Percentiles rank a stretch among this genome's conserved stretches.
phyloP scores from a whole-genome alignment of 208 protist species.

The Wallacemonas sp. region DNA sequence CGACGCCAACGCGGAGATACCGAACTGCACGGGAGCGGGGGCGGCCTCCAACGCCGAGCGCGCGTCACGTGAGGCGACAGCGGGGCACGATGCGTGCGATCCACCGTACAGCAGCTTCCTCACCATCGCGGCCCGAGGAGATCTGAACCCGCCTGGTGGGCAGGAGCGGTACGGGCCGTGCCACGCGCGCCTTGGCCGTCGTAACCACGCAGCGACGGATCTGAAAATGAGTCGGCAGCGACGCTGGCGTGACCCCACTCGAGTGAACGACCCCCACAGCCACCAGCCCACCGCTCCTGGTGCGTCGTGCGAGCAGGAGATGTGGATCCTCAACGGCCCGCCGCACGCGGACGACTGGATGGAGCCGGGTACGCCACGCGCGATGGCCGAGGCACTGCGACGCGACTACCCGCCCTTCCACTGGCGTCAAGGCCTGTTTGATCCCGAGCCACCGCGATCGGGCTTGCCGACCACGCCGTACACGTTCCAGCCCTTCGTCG shows the following conservation, averaged over 20 bases:
- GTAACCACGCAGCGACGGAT: conserved; percentile 42
- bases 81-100: no score
- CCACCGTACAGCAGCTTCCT: conserved; percentile 35
- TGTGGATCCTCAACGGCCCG: conserved; percentile 27
- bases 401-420: conserved; percentile 21
- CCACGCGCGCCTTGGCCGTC: conserved; percentile 23
- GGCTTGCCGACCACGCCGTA: background rate
- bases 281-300: no score
- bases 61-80: no score
- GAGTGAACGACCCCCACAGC: no score
- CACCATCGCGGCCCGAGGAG: conserved; percentile 44
- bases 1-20: conserved; percentile 58
- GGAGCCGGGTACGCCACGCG: background rate
- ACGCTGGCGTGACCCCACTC: background rate
- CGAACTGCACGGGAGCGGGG: conserved; percentile 39
- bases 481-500: background rate
- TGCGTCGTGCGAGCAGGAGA: background rate
- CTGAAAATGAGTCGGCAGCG: conserved; percentile 26
- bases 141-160: conserved; percentile 46
- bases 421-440: conserved; percentile 25
- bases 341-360: conserved; percentile 17
- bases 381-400: background rate
- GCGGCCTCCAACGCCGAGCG: no score
- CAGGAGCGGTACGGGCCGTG: conserved; percentile 27
- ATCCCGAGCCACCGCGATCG: conserved; percentile 23